These are phyloP conservation scores for Ettlia oleoabundans DNA, from an alignment of 139 green algal species.

Conservation along the genomic window DNA sequence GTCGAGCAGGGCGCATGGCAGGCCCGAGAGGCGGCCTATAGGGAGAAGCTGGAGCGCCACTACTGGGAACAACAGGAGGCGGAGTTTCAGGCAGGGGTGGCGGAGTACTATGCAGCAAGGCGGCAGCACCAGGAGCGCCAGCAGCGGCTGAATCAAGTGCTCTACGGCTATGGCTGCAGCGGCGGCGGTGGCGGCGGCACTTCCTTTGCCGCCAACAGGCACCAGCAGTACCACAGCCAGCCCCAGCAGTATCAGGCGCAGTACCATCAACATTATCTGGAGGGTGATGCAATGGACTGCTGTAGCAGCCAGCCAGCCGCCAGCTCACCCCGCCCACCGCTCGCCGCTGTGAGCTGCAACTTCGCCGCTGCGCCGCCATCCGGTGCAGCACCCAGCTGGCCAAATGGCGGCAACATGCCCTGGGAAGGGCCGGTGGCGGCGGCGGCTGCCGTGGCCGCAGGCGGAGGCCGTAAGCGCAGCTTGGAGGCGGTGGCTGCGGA, in stretches of 20 bases:
- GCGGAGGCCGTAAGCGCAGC: too few species aligned
- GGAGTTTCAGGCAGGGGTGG: slow-evolving; percentile 6
- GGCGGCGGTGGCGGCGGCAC: neutral
- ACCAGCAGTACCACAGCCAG: too few species aligned
- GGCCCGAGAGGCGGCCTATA: neutral
- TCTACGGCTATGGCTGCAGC: slow-evolving; percentile 4
- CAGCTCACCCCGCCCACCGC: neutral
- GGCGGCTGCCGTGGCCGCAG: too few species aligned
- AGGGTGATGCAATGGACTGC: neutral
- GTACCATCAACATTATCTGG: neutral
- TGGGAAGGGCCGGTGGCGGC: neutral
- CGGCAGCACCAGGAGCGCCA: slow-evolving; percentile 21
- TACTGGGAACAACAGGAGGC: slow-evolving; percentile 10
- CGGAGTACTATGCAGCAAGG: slow-evolving; percentile 4
- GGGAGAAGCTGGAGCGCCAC: slow-evolving; percentile 22
- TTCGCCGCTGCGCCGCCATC: neutral
- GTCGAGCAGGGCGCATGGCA: neutral
- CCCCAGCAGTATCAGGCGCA: too few species aligned
- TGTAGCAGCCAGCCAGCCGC: neutral
- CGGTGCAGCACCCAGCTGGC: neutral
- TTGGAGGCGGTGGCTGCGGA: too few species aligned
- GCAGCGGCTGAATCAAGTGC: slow-evolving; percentile 34
- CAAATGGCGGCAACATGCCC: neutral
- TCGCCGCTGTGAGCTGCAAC: neutral
- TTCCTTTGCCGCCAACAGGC: too few species aligned